Evolutionary conservation across 106 monocot species (phyloP).

Genomic region (Hemerocallis citrina): DNA sequence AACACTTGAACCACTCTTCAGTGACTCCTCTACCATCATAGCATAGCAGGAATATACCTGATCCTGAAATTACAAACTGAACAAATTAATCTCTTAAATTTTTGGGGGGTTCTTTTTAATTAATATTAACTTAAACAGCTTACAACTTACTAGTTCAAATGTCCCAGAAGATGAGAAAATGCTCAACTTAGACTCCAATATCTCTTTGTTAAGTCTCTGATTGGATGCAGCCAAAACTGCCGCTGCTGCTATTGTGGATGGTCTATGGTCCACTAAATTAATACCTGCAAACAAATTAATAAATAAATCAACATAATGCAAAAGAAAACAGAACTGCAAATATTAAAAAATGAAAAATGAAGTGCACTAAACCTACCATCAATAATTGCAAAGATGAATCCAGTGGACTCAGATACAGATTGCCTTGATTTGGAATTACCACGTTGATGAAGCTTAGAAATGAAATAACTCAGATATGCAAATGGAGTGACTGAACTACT

Average conservation of each 20-base stretch:
- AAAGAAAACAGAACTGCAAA: not conserved
- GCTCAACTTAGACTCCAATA: conserved; percentile 39
- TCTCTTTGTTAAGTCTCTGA: conserved; percentile 28
- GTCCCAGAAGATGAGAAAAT: conserved; percentile 14
- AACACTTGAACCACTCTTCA: too few relatives aligned
- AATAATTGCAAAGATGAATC: conserved; percentile 32
- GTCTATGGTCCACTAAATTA: conserved; percentile 42
- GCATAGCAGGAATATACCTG: conserved; percentile 57
- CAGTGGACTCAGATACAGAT: conserved; percentile 26
- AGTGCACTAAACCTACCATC: conserved; percentile 27
- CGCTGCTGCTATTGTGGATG: conserved; percentile 54
- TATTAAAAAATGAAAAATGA: not conserved
- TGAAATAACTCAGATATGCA: conserved; percentile 47
- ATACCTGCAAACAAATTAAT: conserved; percentile 24
- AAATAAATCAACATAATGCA: not conserved
- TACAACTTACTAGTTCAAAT: conserved; percentile 32
- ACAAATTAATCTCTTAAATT: too few relatives aligned
- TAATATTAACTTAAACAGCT: too few relatives aligned
- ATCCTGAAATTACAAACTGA: conserved; percentile 28
- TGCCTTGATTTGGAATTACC: conserved; percentile 1
- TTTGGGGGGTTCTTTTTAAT: too few relatives aligned
- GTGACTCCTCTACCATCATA: conserved; percentile 35
- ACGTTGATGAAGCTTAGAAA: conserved; percentile 20
- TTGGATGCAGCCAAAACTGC: conserved; percentile 56
- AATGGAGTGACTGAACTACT: conserved; percentile 68